Evolutionary conservation across 2,329 filamentous ascomycete species (phyloP), one percentile per base, ranked within the genome.

Genomic region (Ceratocystis eucalypticola): DNA sequence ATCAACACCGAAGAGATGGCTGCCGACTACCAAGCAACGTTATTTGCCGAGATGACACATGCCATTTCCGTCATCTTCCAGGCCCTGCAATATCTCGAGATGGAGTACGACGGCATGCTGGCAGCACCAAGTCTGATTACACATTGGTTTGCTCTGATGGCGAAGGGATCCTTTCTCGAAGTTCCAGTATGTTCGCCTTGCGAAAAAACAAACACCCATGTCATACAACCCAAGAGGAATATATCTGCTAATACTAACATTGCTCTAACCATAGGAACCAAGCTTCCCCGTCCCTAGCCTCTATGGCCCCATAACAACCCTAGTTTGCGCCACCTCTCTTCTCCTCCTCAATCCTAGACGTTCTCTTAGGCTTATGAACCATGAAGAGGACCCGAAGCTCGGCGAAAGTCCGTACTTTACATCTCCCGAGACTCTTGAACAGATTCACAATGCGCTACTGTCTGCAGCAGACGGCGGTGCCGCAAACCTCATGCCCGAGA

Each of bases 51-150:
- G 74, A 81, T 88, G 55, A 79, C 88, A 48, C 88, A 94, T 72
- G 81, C 87, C 50, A 79, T 94, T 74, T 86, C 90, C 62, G 79
- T 91, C 17, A 77, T 91, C 28, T 89, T 92, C 70, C 81, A 90
- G 70, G 79, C 88, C 22, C 41, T 66, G 8, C 67, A 68, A 28
- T 68, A 68, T n/a, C 76, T 91, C 44, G 86, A 68, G 30, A 66
- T 68, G 64, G 48, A 65, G 59, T 66, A 57, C n/a, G 67, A 59
- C 5, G 67, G 62, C 4, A 65, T 65, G 25, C 30, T 66, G 3
- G 53, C 66, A 22, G 61, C 65, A 20, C 64, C 61, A n/a, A 66
- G 22, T 15, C 25, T 65, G 1, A 55, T 66, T 25, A 68, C 65
- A 4, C 62, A 68, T 22, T 66, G 65, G 65, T 66, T 65, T 66